These are phyloP conservation scores for Echria macrotheca DNA, from an alignment of 495 filamentous ascomycete species.

Conservation along the genomic window DNA sequence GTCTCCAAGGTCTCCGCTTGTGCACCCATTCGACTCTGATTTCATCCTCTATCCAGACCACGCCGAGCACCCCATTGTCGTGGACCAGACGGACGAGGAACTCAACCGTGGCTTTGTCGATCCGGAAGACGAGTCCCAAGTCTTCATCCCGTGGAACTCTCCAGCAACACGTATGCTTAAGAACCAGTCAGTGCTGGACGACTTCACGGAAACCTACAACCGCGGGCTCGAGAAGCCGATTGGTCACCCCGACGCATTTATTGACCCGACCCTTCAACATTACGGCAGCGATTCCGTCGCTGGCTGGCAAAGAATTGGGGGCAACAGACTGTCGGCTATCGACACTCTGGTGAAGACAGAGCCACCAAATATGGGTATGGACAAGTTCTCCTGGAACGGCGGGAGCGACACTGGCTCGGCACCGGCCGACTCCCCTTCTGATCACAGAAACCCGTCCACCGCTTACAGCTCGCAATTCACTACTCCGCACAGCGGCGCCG, in stretches of 20 bases:
- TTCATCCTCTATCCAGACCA: slow-evolving; percentile 23
- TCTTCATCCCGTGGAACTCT: slow-evolving; percentile 31
- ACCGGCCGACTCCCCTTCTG: slow-evolving; percentile 10
- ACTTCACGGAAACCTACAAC: slow-evolving; percentile 27
- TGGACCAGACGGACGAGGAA: slow-evolving; percentile 21
- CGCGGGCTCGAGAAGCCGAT: slow-evolving; percentile 4
- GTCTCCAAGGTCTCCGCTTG: too few species aligned
- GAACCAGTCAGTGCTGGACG: slow-evolving; percentile 23
- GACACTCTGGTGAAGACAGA: slow-evolving; percentile 8
- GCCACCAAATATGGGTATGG: slow-evolving; percentile 1
- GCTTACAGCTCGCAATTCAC: slow-evolving; percentile 5
- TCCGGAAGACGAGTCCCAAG: slow-evolving; percentile 11
- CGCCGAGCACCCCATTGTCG: slow-evolving; percentile 15
- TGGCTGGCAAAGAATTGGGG: neutral
- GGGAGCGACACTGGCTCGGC: slow-evolving; percentile 5
- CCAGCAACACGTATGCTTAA: slow-evolving; percentile 26
- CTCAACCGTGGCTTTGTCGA: slow-evolving; percentile 8
- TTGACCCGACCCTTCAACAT: slow-evolving; percentile 18
- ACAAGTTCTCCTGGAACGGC: neutral
- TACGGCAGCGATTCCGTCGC: slow-evolving; percentile 1
- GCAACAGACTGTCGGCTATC: neutral
- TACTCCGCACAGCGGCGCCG: neutral
- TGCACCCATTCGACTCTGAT: slow-evolving; percentile 8
- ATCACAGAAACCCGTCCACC: slow-evolving; percentile 3
- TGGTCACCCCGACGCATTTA: neutral